These are phyloP conservation scores for Ophiostoma tasmaniense DNA, from an alignment of 2,329 filamentous ascomycete genomes.

Conservation along the genomic window DNA sequence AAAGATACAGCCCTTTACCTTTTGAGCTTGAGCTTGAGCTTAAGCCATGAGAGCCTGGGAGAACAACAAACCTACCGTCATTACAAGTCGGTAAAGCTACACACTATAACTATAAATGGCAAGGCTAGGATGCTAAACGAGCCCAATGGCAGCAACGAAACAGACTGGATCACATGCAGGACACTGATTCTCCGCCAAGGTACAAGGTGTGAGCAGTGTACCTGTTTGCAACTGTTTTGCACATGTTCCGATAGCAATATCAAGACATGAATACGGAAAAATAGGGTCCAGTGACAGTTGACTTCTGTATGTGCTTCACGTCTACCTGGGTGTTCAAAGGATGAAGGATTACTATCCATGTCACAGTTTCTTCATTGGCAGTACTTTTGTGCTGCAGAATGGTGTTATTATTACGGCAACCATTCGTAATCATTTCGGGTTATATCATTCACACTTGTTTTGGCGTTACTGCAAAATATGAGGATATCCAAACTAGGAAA, in stretches of 20 bases:
- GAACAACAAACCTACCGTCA: too few relatives aligned
- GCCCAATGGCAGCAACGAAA: background rate
- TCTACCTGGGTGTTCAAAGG: background rate
- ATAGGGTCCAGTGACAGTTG: background rate
- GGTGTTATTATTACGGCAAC: background rate
- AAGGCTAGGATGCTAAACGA: too few relatives aligned
- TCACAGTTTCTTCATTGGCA: background rate
- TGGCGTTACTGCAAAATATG: background rate
- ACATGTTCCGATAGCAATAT: background rate
- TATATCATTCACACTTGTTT: too few relatives aligned
- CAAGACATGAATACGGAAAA: background rate
- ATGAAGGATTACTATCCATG: background rate
- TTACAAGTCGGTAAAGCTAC: background rate
- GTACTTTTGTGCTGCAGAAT: background rate
- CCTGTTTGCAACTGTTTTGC: background rate
- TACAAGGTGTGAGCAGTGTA: background rate
- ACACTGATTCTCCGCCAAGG: background rate
- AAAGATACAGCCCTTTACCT: background rate
- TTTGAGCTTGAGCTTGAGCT: background rate
- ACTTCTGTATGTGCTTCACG: background rate
- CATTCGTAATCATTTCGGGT: background rate
- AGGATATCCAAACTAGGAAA: background rate
- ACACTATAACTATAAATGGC: too few relatives aligned
- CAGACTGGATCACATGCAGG: background rate
- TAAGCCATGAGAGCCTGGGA: background rate